Percentiles rank a stretch among this genome's conserved stretches.
These are phyloP conservation scores for Austroboletus rostrupii DNA, from an alignment of 1,284 basidiomycete genomes.

Conservation along the genomic window DNA sequence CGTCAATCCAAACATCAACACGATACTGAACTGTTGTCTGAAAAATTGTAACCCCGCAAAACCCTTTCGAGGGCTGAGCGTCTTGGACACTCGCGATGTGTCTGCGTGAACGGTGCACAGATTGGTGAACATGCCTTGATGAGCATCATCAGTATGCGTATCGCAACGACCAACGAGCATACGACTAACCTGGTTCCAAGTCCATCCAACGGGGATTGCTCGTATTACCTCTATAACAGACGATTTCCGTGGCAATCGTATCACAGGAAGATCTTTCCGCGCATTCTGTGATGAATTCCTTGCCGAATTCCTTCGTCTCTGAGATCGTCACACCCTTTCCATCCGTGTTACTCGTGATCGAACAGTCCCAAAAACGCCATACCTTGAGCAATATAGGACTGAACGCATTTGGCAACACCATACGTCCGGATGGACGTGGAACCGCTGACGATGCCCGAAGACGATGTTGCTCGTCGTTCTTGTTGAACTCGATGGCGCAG, in stretches of 20 bases:
- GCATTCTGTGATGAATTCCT: constrained; percentile 35
- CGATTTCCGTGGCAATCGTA: constrained; percentile 31
- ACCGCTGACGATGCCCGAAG: constrained; percentile 21
- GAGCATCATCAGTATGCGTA: background rate
- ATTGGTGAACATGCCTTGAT: constrained; percentile 39
- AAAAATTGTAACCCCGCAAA: constrained; percentile 35
- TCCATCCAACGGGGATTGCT: constrained; percentile 43
- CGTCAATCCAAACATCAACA: constrained; percentile 47
- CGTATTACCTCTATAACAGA: constrained; percentile 40
- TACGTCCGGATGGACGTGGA: constrained; percentile 29
- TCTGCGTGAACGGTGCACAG: constrained; percentile 44
- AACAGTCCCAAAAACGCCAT: background rate
- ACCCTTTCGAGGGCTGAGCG: constrained; percentile 29
- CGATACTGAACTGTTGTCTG: constrained; percentile 41
- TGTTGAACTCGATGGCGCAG: constrained; percentile 26
- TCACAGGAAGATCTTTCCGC: constrained; percentile 23
- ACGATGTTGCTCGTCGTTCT: constrained; percentile 30
- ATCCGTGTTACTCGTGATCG: background rate
- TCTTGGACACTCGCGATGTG: constrained; percentile 32
- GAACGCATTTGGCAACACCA: constrained; percentile 32
- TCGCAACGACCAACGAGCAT: background rate
- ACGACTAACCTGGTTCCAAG: constrained; percentile 35
- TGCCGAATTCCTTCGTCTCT: constrained; percentile 39
- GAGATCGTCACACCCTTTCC: constrained; percentile 33
- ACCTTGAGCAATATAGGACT: constrained; percentile 34